A percentile compares a stretch with the other conserved stretches of the same genome.
Evolutionary conservation across 2,329 filamentous ascomycete genomes (phyloP).

Genomic region (Dendryphion nanum): DNA sequence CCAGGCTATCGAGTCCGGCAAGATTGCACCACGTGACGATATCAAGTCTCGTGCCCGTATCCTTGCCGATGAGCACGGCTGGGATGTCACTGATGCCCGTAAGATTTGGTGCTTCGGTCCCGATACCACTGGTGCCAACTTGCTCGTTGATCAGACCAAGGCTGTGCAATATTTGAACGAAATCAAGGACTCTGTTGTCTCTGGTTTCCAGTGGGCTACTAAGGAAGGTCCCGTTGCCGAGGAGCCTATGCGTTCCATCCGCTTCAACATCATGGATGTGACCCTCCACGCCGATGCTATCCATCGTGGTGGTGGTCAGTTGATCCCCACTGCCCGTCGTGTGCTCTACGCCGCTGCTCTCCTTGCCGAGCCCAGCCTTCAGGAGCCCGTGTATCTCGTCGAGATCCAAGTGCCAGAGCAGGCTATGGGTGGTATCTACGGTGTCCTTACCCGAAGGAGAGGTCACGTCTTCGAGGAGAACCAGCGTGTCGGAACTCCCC

Average conservation of each 20-base stretch:
- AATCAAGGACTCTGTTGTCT: slow-evolving; percentile 99
- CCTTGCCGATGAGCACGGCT: slow-evolving; percentile 94
- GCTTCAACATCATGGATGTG: slow-evolving; percentile 99
- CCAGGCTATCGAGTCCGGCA: slow-evolving; percentile 85
- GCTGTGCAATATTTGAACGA: slow-evolving; percentile 99
- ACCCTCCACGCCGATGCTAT: slow-evolving; percentile 99
- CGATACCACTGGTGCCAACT: slow-evolving; percentile 95
- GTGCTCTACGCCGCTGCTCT: slow-evolving; percentile 92
- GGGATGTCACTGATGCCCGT: slow-evolving; percentile 99
- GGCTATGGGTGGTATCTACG: slow-evolving; percentile 99
- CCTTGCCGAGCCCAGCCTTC: slow-evolving; percentile 84
- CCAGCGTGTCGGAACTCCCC: slow-evolving; percentile 96
- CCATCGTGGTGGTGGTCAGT: slow-evolving; percentile 98
- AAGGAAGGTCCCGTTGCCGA: slow-evolving; percentile 96
- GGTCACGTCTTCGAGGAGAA: slow-evolving; percentile 99
- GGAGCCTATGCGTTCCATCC: slow-evolving; percentile 94
- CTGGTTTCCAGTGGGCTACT: slow-evolving; percentile 99
- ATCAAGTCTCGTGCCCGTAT: slow-evolving; percentile 97
- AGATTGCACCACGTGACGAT: slow-evolving; percentile 93
- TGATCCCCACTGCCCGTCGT: slow-evolving; percentile 97
- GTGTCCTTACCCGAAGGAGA: slow-evolving; percentile 95
- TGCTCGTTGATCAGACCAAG: slow-evolving; percentile 99
- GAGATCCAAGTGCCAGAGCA: slow-evolving; percentile 98
- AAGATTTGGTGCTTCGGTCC: slow-evolving; percentile 99
- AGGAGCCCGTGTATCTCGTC: slow-evolving; percentile 97